Conservation (phyloP, 2,329 filamentous ascomycete species). For the Fusarium musae region DNA sequence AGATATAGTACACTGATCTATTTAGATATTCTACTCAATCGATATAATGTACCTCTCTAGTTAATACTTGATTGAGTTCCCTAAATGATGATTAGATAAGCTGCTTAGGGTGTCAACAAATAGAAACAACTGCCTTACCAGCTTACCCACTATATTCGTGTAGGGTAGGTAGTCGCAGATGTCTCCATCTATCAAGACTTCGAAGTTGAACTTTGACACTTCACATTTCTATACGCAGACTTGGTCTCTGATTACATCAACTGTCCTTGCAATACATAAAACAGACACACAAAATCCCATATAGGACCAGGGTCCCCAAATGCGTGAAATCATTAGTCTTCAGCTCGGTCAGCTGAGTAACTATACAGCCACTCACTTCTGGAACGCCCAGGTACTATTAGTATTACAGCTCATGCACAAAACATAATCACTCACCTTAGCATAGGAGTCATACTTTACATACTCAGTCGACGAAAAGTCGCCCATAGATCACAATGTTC, state of each 20-base stretch:
- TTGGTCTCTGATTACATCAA: background rate
- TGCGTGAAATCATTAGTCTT: conserved; percentile 95
- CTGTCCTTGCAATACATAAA: background rate
- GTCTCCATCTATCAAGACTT: background rate
- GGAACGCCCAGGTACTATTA: conserved; percentile 82
- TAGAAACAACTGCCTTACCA: background rate
- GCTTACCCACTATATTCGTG: background rate
- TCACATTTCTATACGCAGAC: background rate
- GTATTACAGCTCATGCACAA: background rate
- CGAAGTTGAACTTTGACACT: background rate
- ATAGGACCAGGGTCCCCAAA: conserved; percentile 50
- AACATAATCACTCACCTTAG: conserved; percentile 5
- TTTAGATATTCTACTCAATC: background rate
- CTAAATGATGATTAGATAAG: conserved; percentile 33
- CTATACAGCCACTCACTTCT: conserved; percentile 94
- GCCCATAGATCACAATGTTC: conserved; percentile 68
- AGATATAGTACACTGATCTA: background rate
- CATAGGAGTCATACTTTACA: conserved; percentile 95
- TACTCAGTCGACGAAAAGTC: conserved; percentile 67
- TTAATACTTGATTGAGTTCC: background rate
- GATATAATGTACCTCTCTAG: background rate
- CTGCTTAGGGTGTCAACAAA: conserved; percentile 4
- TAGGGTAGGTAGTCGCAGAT: conserved; percentile 16
- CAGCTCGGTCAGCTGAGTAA: conserved; percentile 95
- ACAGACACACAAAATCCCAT: background rate